Evolutionary conservation across 2,329 filamentous ascomycete genomes (phyloP).

Genomic region (Ceratocystis diversiconidia): DNA sequence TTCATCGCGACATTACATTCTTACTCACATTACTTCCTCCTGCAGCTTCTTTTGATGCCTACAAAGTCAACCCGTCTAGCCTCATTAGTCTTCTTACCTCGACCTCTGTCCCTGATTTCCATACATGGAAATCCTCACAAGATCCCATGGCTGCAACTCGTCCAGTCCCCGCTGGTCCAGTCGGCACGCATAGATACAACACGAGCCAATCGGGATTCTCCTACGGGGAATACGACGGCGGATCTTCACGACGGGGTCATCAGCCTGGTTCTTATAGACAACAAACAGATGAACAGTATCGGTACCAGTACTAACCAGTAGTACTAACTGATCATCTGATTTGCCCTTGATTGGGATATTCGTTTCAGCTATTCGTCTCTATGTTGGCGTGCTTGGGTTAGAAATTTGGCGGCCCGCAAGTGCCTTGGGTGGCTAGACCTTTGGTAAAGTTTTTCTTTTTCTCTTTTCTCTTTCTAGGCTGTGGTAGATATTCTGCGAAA

Average conservation of each 20-base stretch:
- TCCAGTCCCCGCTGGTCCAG: slow-evolving; percentile 26
- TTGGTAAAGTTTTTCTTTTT: not conserved
- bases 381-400: not conserved
- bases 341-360: not conserved
- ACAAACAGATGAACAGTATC: slow-evolving; percentile 12
- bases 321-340: not conserved
- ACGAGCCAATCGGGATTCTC: slow-evolving; percentile 32
- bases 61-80: slow-evolving; percentile 40
- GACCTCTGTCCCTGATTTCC: slow-evolving; percentile 49
- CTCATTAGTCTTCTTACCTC: slow-evolving; percentile 59
- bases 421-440: not conserved
- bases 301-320: slow-evolving; percentile 11
- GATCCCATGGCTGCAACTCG: slow-evolving; percentile 20
- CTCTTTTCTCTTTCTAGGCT: not conserved
- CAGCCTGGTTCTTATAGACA: slow-evolving; percentile 9
- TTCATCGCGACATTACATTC: slow-evolving; percentile 56
- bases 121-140: slow-evolving; percentile 35
- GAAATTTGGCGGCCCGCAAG: not conserved
- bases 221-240: slow-evolving; percentile 26
- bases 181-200: slow-evolving; percentile 32
- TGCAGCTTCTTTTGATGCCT: slow-evolving; percentile 26
- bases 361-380: not conserved
- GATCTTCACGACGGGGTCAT: slow-evolving; percentile 9
- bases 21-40: slow-evolving; percentile 60
- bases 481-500: not conserved